Evolutionary conservation across 164 flowering plant species (phyloP).

Genomic region (Dillenia suffruticosa): DNA sequence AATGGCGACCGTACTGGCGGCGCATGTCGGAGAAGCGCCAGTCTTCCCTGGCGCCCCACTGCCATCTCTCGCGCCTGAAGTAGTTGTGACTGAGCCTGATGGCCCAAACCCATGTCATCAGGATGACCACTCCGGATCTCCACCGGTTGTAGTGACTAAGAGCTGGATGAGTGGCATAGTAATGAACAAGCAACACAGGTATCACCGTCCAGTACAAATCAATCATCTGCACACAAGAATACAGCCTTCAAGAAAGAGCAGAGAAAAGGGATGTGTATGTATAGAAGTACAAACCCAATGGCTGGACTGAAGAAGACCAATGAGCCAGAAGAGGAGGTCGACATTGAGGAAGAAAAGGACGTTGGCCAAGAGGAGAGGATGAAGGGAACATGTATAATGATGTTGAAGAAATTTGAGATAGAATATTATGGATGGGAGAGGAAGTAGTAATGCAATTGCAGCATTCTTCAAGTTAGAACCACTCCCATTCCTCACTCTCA

Average conservation of each 20-base stretch:
- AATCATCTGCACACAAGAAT: conserved; percentile 63
- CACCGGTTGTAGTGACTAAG: conserved; percentile 32
- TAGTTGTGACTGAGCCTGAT: conserved; percentile 81
- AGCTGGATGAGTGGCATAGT: conserved; percentile 65
- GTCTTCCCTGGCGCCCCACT: conserved; percentile 86
- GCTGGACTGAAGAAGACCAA: conserved; percentile 62
- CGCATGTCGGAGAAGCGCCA: conserved; percentile 88
- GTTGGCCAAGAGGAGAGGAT: conserved; percentile 74
- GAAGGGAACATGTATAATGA: conserved; percentile 36
- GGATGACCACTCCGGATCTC: conserved; percentile 55
- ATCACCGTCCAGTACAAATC: conserved; percentile 91
- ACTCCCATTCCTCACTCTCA: no score
- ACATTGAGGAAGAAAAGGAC: conserved; percentile 82
- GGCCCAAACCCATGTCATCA: conserved; percentile 84
- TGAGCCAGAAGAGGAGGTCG: conserved; percentile 73
- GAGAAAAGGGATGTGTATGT: not conserved
- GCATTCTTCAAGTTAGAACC: conserved; percentile 44
- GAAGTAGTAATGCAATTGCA: conserved; percentile 46
- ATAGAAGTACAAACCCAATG: conserved; percentile 55
- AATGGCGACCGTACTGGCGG: conserved; percentile 53
- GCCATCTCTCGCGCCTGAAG: conserved; percentile 86
- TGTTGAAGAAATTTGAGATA: conserved; percentile 56
- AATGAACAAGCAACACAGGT: conserved; percentile 81
- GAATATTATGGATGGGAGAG: conserved; percentile 81
- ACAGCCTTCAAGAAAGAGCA: not conserved